Evolutionary conservation across 768 basidiomycete genomes (phyloP).

Genomic region (Pisolithus microcarpus): DNA sequence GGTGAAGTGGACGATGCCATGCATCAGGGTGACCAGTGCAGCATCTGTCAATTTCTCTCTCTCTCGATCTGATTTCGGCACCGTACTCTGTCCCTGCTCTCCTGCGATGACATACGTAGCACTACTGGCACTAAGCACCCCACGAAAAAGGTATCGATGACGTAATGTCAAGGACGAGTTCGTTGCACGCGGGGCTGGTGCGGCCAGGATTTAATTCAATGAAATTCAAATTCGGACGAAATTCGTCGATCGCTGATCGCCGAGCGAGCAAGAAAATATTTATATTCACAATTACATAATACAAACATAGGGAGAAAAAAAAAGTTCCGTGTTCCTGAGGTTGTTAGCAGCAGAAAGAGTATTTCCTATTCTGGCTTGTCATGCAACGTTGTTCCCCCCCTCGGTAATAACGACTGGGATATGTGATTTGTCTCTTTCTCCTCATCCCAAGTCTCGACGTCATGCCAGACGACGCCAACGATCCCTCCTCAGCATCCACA

Average conservation of each 20-base stretch:
- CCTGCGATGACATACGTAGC: neutral
- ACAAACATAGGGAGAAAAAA: neutral
- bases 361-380: neutral
- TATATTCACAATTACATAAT: too few relatives aligned
- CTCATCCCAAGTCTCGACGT: neutral
- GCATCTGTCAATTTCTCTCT: too few relatives aligned
- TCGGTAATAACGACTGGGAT: neutral
- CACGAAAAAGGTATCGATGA: neutral
- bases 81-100: neutral
- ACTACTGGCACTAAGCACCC: neutral
- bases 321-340: neutral
- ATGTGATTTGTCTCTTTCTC: conserved; percentile 4
- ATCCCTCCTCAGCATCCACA: conserved; percentile 6
- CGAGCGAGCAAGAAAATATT: neutral
- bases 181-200: neutral
- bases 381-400: neutral
- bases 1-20: too few relatives aligned
- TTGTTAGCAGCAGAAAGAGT: neutral
- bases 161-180: neutral
- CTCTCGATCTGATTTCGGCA: too few relatives aligned
- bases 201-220: neutral
- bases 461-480: conserved; percentile 27
- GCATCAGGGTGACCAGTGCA: too few relatives aligned
- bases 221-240: neutral
- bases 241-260: conserved; percentile 4